Percentiles rank a stretch among this genome's conserved stretches.
These are phyloP conservation scores for Rhodosporidiobolus sp. DNA, from an alignment of 768 basidiomycete genomes.

Conservation along the genomic window DNA sequence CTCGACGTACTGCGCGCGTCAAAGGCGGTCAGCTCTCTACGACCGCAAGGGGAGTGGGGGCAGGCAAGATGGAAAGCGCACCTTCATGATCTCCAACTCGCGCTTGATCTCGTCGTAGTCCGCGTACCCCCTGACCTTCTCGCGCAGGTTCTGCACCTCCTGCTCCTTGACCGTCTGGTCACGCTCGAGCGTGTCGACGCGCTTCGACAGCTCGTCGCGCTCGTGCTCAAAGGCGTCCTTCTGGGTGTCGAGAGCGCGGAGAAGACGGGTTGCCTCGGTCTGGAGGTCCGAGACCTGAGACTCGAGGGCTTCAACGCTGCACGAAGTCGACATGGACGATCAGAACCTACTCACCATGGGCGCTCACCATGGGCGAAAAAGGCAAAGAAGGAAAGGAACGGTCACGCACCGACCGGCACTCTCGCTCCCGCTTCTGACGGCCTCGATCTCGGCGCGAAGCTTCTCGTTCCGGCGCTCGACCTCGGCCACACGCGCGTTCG, in stretches of 20 bases:
- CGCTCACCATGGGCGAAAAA: background rate
- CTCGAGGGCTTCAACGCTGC: slow-evolving; percentile 70
- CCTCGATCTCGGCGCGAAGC: slow-evolving; percentile 91
- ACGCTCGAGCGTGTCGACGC: slow-evolving; percentile 49
- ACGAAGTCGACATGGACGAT: too few species aligned
- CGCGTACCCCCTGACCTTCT: slow-evolving; percentile 65
- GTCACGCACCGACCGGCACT: slow-evolving; percentile 63
- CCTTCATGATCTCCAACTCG: slow-evolving; percentile 98
- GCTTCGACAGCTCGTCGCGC: slow-evolving; percentile 63
- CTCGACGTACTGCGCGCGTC: slow-evolving; percentile 75
- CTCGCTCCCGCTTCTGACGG: slow-evolving; percentile 74
- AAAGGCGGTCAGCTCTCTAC: background rate
- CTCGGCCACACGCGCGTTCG: slow-evolving; percentile 87
- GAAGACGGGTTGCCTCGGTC: slow-evolving; percentile 66
- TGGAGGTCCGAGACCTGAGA: slow-evolving; percentile 71
- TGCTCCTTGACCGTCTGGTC: slow-evolving; percentile 50
- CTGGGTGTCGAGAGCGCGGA: slow-evolving; percentile 57
- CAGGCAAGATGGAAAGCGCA: slow-evolving; percentile 47
- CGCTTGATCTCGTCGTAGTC: slow-evolving; percentile 99
- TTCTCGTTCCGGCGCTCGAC: slow-evolving; percentile 94
- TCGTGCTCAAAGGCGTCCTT: slow-evolving; percentile 60
- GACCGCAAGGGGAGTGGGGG: slow-evolving; percentile 2
- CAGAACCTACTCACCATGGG: too few species aligned
- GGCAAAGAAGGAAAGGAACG: slow-evolving; percentile 5
- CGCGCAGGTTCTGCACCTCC: slow-evolving; percentile 68